Conservation (phyloP, 495 filamentous ascomycete genomes). For the Mytilinidion resinicola region DNA sequence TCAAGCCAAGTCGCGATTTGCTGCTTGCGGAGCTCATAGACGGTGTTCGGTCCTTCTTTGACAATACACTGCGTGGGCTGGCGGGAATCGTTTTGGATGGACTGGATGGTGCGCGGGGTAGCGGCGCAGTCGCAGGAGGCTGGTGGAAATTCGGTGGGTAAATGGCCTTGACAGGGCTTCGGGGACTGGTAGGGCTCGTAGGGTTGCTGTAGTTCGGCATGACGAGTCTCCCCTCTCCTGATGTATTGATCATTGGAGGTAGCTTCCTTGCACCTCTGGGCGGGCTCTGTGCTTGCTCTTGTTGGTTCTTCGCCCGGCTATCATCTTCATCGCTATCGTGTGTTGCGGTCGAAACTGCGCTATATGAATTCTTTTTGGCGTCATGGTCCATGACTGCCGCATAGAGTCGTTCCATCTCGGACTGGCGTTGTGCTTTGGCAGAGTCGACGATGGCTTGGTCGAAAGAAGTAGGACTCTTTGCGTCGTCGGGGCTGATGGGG, state of each 20-base stretch:
- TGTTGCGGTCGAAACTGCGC: not conserved
- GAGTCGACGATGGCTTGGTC: slow-evolving; percentile 68
- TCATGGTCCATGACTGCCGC: slow-evolving; percentile 87
- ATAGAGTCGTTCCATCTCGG: slow-evolving; percentile 84
- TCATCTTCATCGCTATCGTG: slow-evolving; percentile 14
- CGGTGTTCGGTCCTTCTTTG: slow-evolving; percentile 27
- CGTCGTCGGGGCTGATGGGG: slow-evolving; percentile 28
- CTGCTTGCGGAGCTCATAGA: slow-evolving; percentile 42
- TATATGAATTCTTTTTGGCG: slow-evolving; percentile 47
- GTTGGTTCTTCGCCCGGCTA: slow-evolving; percentile 1
- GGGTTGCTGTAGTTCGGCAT: slow-evolving; percentile 14
- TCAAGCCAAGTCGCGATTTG: slow-evolving; percentile 37
- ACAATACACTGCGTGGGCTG: slow-evolving; percentile 25
- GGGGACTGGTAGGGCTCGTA: slow-evolving; percentile 6
- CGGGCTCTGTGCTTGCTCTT: slow-evolving; percentile 12
- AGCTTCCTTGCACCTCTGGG: not conserved
- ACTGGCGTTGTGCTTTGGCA: slow-evolving; percentile 65
- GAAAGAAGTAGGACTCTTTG: slow-evolving; percentile 52
- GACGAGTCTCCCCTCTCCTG: not conserved
- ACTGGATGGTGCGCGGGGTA: slow-evolving; percentile 11
- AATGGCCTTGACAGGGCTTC: slow-evolving; percentile 33
- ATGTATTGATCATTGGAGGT: slow-evolving; percentile 17
- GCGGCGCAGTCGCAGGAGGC: slow-evolving; percentile 18
- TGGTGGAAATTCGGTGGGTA: slow-evolving; percentile 34
- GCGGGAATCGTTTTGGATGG: slow-evolving; percentile 4